phyloP scores from a whole-genome alignment of 2,329 filamentous ascomycete species.

The Beauveria sp. region DNA sequence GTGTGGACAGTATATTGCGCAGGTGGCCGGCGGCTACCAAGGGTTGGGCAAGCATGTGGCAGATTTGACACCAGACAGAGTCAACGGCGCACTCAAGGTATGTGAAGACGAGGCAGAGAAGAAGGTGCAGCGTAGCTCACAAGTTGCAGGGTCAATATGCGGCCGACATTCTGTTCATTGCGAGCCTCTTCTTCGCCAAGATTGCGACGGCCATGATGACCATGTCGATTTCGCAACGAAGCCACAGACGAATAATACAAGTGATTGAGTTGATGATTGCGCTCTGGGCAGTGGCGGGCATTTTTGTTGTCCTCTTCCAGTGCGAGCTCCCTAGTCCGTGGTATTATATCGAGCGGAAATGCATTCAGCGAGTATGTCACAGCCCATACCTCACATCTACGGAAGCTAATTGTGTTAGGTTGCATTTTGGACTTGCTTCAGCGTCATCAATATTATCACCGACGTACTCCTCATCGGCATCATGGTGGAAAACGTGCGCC shows the following conservation, averaged over 20 bases:
- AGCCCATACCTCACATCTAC: neutral
- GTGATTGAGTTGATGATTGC: slow-evolving; percentile 15
- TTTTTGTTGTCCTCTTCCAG: slow-evolving; percentile 21
- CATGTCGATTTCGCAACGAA: slow-evolving; percentile 17
- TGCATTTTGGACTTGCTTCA: slow-evolving; percentile 10
- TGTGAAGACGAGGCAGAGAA: neutral
- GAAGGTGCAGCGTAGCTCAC: neutral
- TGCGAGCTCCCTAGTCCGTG: slow-evolving; percentile 21
- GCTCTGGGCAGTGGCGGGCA: slow-evolving; percentile 18
- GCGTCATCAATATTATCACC: slow-evolving; percentile 5
- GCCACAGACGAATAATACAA: slow-evolving; percentile 17
- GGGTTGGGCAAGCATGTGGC: slow-evolving; percentile 18
- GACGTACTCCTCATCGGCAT: neutral
- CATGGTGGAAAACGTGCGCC: slow-evolving; percentile 21
- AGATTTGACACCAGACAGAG: slow-evolving; percentile 12
- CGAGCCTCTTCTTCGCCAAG: slow-evolving; percentile 20
- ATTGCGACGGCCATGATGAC: slow-evolving; percentile 21
- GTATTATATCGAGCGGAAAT: slow-evolving; percentile 16
- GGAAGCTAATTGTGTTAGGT: neutral
- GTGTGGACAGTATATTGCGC: slow-evolving; percentile 15
- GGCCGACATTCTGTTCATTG: slow-evolving; percentile 19
- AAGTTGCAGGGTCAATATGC: slow-evolving; percentile 19
- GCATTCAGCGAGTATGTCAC: slow-evolving; percentile 14
- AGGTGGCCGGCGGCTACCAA: slow-evolving; percentile 17
- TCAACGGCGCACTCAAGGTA: slow-evolving; percentile 21